A percentile compares a stretch with the other conserved stretches of the same genome.
These are phyloP conservation scores for Akanthomyces muscarius DNA, from an alignment of 2,329 filamentous ascomycete genomes.

Conservation along the genomic window DNA sequence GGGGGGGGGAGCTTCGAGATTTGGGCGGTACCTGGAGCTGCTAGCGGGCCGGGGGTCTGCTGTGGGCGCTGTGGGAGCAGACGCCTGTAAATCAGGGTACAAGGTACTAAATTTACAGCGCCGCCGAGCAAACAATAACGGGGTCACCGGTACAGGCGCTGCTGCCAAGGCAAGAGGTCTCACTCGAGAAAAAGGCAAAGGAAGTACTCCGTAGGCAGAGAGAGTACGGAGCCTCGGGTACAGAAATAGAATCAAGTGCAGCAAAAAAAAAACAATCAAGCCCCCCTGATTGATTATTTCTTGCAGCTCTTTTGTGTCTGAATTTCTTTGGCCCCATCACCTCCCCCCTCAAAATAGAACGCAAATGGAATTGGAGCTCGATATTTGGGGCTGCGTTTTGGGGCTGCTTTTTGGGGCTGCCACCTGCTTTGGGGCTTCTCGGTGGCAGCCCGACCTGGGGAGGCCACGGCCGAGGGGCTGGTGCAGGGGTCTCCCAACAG, in stretches of 20 bases:
- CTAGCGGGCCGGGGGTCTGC: background rate
- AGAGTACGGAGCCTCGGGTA: background rate
- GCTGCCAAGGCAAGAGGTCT: slow-evolving; percentile 2
- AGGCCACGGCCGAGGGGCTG: too few species aligned
- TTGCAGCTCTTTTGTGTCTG: background rate
- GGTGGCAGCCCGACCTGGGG: background rate
- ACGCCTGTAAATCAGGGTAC: slow-evolving; percentile 6
- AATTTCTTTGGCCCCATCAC: background rate
- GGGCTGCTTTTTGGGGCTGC: background rate
- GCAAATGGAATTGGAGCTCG: background rate
- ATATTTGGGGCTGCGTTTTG: background rate
- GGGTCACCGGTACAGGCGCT: background rate
- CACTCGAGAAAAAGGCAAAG: background rate
- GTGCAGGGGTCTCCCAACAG: slow-evolving; percentile 8
- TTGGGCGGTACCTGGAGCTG: slow-evolving; percentile 3
- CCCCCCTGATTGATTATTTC: background rate
- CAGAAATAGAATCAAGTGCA: background rate
- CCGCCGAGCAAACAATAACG: background rate
- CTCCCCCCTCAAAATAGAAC: background rate
- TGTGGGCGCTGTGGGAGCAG: background rate
- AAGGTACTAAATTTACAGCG: slow-evolving; percentile 4
- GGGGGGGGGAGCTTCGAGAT: background rate
- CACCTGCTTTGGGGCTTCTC: background rate
- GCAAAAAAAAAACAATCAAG: background rate
- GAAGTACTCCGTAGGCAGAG: background rate